These are phyloP conservation scores for Aureobasidium sp. DNA, from an alignment of 2,329 filamentous ascomycete genomes.

Conservation along the genomic window DNA sequence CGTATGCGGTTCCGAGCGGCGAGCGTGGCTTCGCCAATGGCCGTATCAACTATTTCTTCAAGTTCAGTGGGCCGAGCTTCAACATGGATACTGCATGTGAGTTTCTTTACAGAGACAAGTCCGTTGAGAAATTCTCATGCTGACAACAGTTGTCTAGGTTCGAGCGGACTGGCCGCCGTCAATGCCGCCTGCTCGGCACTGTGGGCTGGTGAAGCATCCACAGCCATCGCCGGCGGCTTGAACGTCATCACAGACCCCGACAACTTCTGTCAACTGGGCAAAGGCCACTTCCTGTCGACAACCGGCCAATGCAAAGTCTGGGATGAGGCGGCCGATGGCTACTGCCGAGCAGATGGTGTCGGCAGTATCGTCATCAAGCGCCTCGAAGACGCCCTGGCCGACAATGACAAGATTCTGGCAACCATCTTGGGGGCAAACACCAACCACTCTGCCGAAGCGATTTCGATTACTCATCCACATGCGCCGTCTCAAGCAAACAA, in stretches of 20 bases:
- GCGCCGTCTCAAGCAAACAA: constrained; percentile 19
- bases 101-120: no score
- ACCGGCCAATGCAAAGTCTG: constrained; percentile 22
- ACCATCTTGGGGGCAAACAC: constrained; percentile 23
- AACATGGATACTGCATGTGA: constrained; percentile 28
- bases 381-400: constrained; percentile 27
- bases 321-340: constrained; percentile 26
- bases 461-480: constrained; percentile 26
- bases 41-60: constrained; percentile 69
- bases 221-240: constrained; percentile 25
- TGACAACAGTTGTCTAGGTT: no score
- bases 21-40: constrained; percentile 56
- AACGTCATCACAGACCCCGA: constrained; percentile 27
- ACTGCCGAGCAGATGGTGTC: constrained; percentile 27
- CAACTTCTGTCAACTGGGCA: constrained; percentile 22
- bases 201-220: constrained; percentile 26
- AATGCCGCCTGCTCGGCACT: constrained; percentile 23
- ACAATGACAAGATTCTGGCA: constrained; percentile 29
- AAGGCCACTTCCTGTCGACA: constrained; percentile 25
- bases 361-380: constrained; percentile 27
- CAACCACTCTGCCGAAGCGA: constrained; percentile 24
- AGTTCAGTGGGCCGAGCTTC: constrained; percentile 58
- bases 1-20: constrained; percentile 59
- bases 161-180: no score
- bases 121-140: no score